These are phyloP conservation scores for Fusarium sp. DNA, from an alignment of 2,329 filamentous ascomycete species.

Conservation along the genomic window DNA sequence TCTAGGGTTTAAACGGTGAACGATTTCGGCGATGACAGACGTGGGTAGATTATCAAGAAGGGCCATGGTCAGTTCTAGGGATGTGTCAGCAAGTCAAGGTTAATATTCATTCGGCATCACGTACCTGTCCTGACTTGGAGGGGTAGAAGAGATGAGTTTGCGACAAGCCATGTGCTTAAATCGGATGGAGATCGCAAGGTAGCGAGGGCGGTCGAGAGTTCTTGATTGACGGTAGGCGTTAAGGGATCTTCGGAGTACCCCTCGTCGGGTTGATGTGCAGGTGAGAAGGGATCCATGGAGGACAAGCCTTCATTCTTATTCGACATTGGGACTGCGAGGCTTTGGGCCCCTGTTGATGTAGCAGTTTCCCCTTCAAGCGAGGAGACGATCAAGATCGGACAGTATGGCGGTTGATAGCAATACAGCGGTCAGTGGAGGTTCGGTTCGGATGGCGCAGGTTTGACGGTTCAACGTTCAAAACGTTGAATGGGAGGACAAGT, in stretches of 20 bases:
- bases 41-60: slow-evolving; percentile 84
- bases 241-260: slow-evolving; percentile 85
- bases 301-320: slow-evolving; percentile 46
- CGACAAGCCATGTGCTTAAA: slow-evolving; percentile 63
- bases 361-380: slow-evolving; percentile 14
- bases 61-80: slow-evolving; percentile 80
- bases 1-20: slow-evolving; percentile 82
- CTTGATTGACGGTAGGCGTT: slow-evolving; percentile 55
- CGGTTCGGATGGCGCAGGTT: slow-evolving; percentile 7
- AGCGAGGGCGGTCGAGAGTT: slow-evolving; percentile 51
- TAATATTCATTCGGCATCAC: slow-evolving; percentile 37
- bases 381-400: background rate
- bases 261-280: slow-evolving; percentile 77
- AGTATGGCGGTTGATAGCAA: slow-evolving; percentile 4
- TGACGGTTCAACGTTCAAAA: slow-evolving; percentile 7
- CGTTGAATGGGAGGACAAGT: slow-evolving; percentile 11
- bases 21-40: slow-evolving; percentile 81
- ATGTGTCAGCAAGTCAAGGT: slow-evolving; percentile 24
- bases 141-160: slow-evolving; percentile 63
- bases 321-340: slow-evolving; percentile 46
- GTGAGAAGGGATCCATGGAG: slow-evolving; percentile 62
- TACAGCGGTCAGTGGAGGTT: slow-evolving; percentile 12
- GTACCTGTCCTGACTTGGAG: slow-evolving; percentile 63
- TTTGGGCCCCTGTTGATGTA: slow-evolving; percentile 37
- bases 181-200: slow-evolving; percentile 57